phyloP scores from a whole-genome alignment of 305 asterid genomes.

The Solanum hybrid region DNA sequence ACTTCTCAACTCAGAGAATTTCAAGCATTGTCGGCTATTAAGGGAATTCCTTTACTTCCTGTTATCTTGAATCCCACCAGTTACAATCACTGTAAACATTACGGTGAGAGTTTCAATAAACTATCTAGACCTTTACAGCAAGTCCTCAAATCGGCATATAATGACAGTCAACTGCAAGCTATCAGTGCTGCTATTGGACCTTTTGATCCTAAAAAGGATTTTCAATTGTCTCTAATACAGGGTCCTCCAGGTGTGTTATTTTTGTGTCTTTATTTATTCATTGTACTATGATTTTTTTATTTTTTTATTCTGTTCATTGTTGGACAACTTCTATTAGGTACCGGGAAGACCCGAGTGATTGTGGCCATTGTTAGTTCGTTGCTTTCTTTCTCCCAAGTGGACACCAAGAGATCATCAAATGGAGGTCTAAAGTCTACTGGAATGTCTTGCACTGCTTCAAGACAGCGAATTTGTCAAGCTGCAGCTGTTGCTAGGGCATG shows the following conservation, averaged over 20 bases:
- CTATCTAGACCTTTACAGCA: constrained; percentile 64
- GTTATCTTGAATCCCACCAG: constrained; percentile 71
- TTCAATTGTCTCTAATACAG: constrained; percentile 82
- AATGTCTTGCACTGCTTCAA: constrained; percentile 32
- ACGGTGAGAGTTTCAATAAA: constrained; percentile 39
- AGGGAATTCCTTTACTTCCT: constrained; percentile 83
- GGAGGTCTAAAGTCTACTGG: constrained; percentile 26
- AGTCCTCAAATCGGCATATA: constrained; percentile 61
- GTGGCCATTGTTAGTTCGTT: constrained; percentile 81
- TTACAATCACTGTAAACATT: constrained; percentile 34
- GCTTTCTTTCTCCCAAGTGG: constrained; percentile 59
- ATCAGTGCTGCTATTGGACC: constrained; percentile 69
- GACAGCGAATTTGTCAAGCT: constrained; percentile 48
- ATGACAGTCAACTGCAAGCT: constrained; percentile 87
- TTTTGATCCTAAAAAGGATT: constrained; percentile 47
- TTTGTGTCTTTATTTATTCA: constrained; percentile 3
- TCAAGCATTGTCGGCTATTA: constrained; percentile 89
- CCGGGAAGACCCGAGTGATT: constrained; percentile 93
- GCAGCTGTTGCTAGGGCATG: constrained; percentile 95
- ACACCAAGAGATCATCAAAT: constrained; percentile 34
- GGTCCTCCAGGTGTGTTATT: constrained; percentile 92
- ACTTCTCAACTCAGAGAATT: constrained; percentile 97
- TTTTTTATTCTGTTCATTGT: not conserved
- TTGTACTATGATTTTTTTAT: not conserved
- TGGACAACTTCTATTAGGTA: constrained; percentile 43